Percentiles rank a stretch among this genome's conserved stretches.
Evolutionary conservation across 805 yeast genomes (phyloP).

Genomic region (Myxozyma neotropica): DNA sequence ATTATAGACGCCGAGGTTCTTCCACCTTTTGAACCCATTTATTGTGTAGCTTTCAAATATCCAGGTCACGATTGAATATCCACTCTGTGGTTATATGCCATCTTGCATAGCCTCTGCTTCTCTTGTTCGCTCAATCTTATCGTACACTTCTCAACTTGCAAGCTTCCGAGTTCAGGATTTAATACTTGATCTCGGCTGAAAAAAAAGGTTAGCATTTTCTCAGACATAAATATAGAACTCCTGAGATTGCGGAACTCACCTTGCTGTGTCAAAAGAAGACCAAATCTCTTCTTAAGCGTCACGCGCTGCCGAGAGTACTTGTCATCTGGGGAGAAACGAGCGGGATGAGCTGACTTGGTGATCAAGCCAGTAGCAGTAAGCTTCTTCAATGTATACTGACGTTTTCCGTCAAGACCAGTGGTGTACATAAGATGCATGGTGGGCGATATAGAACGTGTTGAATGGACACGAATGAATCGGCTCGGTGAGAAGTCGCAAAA

Average conservation of each 20-base stretch:
- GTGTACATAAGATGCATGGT: constrained; percentile 99
- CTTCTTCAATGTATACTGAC: constrained; percentile 90
- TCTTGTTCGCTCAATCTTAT: background rate
- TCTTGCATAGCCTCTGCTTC: background rate
- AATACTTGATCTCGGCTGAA: constrained; percentile 21
- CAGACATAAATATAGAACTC: background rate
- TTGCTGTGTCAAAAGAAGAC: constrained; percentile 82
- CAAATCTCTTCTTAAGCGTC: constrained; percentile 91
- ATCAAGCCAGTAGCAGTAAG: constrained; percentile 82
- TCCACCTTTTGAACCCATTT: too few relatives aligned
- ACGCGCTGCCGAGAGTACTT: constrained; percentile 99
- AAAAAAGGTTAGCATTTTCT: background rate
- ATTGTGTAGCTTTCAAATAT: too few relatives aligned
- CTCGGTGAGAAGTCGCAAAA: background rate
- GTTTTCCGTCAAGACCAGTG: constrained; percentile 89
- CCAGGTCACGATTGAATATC: too few relatives aligned
- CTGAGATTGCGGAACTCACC: constrained; percentile 28
- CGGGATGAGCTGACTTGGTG: constrained; percentile 99
- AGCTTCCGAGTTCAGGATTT: background rate
- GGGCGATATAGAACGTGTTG: background rate
- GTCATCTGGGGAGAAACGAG: constrained; percentile 99
- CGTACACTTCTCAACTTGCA: constrained; percentile 3
- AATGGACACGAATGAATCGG: background rate
- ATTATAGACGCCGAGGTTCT: too few relatives aligned
- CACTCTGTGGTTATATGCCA: background rate